Conservation (phyloP, 352 stramenopile species). For the Globisporangium megalacanthum region DNA sequence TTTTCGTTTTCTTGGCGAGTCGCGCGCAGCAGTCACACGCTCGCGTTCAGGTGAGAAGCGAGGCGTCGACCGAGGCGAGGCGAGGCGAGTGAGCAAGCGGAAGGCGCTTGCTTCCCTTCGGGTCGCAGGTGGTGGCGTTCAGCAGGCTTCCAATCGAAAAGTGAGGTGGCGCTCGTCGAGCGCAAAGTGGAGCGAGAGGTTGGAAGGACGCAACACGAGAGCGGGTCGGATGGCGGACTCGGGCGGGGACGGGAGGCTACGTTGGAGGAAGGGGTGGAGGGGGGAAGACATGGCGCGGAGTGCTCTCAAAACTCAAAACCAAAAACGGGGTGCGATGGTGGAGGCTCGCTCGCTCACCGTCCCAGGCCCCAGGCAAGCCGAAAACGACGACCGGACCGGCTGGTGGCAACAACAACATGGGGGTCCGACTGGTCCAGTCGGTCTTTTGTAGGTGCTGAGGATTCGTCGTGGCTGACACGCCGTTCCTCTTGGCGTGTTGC, state of each 20-base stretch:
- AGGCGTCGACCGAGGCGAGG: background rate
- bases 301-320: conserved; percentile 8
- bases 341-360: background rate
- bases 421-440: conserved; percentile 1
- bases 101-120: background rate
- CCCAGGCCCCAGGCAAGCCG: too few species aligned
- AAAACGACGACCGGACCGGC: too few species aligned
- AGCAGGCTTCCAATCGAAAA: conserved; percentile 18
- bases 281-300: background rate
- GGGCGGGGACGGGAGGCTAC: too few species aligned
- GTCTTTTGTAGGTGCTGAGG: conserved; percentile 3
- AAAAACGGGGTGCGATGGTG: conserved; percentile 4
- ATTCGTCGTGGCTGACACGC: conserved; percentile 14
- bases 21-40: background rate
- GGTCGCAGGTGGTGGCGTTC: background rate
- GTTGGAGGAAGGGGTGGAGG: too few species aligned
- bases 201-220: background rate
- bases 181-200: background rate
- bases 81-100: background rate
- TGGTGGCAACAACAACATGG: background rate
- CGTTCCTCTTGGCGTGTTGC: conserved; percentile 14
- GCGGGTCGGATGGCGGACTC: background rate
- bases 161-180: conserved; percentile 13
- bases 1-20: conserved; percentile 1
- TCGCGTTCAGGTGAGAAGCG: too few species aligned